Evolutionary conservation across 257 asterid genomes (phyloP).

Genomic region (Penstemon davidsonii): DNA sequence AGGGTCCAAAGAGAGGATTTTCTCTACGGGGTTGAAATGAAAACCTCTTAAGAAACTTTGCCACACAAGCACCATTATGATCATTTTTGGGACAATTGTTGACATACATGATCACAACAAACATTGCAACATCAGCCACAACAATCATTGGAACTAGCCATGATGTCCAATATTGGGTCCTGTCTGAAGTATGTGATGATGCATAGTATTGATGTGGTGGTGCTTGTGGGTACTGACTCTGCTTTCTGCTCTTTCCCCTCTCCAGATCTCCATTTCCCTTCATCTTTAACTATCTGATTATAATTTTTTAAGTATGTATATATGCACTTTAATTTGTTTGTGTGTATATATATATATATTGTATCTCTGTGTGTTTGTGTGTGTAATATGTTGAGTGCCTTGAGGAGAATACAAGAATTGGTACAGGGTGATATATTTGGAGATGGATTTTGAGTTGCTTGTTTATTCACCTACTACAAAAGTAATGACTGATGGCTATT

Average conservation of each 20-base stretch:
- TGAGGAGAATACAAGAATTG: slow-evolving; percentile 51
- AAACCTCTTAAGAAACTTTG: slow-evolving; percentile 56
- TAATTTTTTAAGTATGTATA: no score
- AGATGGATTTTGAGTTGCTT: not conserved
- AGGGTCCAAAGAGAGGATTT: slow-evolving; percentile 68
- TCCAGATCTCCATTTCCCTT: slow-evolving; percentile 54
- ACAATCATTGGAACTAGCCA: slow-evolving; percentile 63
- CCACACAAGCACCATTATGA: slow-evolving; percentile 51
- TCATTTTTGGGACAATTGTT: slow-evolving; percentile 55
- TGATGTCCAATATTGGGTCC: slow-evolving; percentile 47
- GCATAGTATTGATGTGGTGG: slow-evolving; percentile 23
- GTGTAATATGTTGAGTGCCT: slow-evolving; percentile 41
- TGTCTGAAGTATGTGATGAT: slow-evolving; percentile 39
- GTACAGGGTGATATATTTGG: not conserved
- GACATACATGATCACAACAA: slow-evolving; percentile 50
- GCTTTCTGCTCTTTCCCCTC: slow-evolving; percentile 40
- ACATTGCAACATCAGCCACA: slow-evolving; percentile 58
- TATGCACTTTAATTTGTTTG: not conserved
- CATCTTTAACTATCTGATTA: slow-evolving; percentile 17
- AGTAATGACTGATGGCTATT: no score
- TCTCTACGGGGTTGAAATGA: slow-evolving; percentile 60
- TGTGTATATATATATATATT: not conserved
- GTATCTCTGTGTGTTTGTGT: not conserved
- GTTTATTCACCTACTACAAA: not conserved
- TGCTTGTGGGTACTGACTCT: not conserved